Evolutionary conservation across 2,329 filamentous ascomycete species (phyloP), one percentile per base, ranked within the genome.

Genomic region (Ceratocystis papillata): DNA sequence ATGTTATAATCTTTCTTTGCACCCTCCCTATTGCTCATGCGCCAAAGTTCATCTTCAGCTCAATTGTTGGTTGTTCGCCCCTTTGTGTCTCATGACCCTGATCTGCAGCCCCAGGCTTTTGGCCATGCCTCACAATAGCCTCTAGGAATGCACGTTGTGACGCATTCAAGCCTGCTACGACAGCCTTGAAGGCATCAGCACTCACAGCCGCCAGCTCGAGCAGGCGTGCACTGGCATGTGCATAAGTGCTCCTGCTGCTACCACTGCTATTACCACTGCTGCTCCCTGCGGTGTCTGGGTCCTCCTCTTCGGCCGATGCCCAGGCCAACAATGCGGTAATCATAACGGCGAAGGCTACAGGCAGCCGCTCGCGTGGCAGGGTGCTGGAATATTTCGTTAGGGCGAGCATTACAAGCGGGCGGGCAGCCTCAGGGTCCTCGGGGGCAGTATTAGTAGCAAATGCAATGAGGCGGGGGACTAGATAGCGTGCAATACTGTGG

Each of bases 21-120:
- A 22, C 17, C 37, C 20, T 8, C 30, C 61, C 15, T 25, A 7
- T 20, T 37, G 37, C 15, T 44, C 60, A 64, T 55, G 78, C 77
- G 4, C 84, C 84, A 81, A 99, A 97, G 75, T 96, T 82, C 89
- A 97, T 95, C 81, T 95, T 94, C 73, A 99, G 76, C 65, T 90
- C 90, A 80, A 99, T 99, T 69, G 80, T 94, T 12, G 94, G 94
- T 75, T 84, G 84, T 25, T 62, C 66, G 12, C 62, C 53, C 20
- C 79, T 77, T 67, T 77, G 79, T 63, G 75, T 76, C 55, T 76
- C 72, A 2, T 68, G 71, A 65, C 73, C 75, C 70, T 78, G 77
- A 73, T 72, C 73, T 70, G 72, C 70, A 71, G 74, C 77, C 70
- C 74, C 72, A 71, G 65, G 75, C 75, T 73, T 74, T 70, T 81